phyloP scores from a whole-genome alignment of 116 monocot genomes.

The Dioscorea cayenensis region DNA sequence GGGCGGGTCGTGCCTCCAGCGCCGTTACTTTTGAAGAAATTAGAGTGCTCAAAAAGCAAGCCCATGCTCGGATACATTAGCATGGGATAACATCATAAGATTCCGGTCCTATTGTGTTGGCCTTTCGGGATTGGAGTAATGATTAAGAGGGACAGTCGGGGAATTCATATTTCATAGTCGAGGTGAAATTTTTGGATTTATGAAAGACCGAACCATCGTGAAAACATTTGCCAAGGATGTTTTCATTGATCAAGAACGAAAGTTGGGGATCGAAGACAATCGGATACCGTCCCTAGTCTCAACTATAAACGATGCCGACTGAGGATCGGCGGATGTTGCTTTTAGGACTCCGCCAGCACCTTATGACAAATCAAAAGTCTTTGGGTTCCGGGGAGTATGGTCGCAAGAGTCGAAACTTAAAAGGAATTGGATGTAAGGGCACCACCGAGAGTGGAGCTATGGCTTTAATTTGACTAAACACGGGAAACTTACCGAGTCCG shows the following conservation, averaged over 20 bases:
- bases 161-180: not conserved
- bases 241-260: slow-evolving; percentile 4
- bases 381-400: slow-evolving; percentile 1
- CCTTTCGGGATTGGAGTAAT: too few species aligned
- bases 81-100: too few species aligned
- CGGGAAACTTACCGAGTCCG: not conserved
- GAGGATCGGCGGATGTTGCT: not conserved
- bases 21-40: too few species aligned
- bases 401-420: not conserved
- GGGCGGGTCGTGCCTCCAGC: too few species aligned
- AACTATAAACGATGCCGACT: not conserved
- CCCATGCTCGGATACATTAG: too few species aligned
- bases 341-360: not conserved
- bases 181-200: not conserved
- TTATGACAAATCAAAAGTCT: slow-evolving; percentile 1
- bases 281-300: not conserved
- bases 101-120: too few species aligned
- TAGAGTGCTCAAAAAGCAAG: too few species aligned
- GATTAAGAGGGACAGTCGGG: not conserved
- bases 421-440: not conserved
- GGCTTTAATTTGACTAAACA: slow-evolving; percentile 3
- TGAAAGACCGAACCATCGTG: not conserved
- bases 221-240: slow-evolving; percentile 3
- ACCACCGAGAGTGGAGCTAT: slow-evolving; percentile 2
- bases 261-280: not conserved